Conservation (phyloP, 2,329 filamentous ascomycete species). For the Dothistroma septosporum region DNA sequence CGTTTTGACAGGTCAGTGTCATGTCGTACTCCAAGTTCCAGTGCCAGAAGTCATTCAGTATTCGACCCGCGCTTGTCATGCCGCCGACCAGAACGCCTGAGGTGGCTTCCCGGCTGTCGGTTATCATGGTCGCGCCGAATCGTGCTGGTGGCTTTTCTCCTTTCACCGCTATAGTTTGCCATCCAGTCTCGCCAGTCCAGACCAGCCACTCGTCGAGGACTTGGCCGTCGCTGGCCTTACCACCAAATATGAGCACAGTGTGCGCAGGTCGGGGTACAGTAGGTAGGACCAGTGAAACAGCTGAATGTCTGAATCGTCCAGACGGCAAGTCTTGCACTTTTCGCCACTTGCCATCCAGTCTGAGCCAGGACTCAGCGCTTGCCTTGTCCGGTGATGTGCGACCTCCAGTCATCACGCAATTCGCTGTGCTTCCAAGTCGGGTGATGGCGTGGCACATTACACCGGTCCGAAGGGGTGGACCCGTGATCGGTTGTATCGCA, state of each 20-base stretch:
- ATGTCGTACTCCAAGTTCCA: conserved; percentile 51
- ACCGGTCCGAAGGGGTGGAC: conserved; percentile 33
- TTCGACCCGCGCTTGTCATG: conserved; percentile 59
- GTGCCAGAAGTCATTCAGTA: conserved; percentile 59
- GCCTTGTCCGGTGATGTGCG: conserved; percentile 69
- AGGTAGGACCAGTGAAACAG: conserved; percentile 44
- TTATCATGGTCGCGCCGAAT: conserved; percentile 57
- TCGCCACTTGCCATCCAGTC: conserved; percentile 60
- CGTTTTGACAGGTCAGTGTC: conserved; percentile 37
- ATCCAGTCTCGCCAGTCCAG: conserved; percentile 49
- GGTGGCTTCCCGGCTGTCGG: conserved; percentile 30
- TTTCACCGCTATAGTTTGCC: conserved; percentile 42
- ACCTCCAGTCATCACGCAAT: conserved; percentile 68
- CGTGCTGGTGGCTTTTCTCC: conserved; percentile 45
- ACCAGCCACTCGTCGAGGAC: conserved; percentile 42
- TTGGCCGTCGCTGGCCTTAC: conserved; percentile 42
- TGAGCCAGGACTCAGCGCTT: conserved; percentile 71
- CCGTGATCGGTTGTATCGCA: conserved; percentile 22
- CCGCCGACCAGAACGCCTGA: conserved; percentile 68
- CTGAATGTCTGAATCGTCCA: conserved; percentile 72
- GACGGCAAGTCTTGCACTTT: conserved; percentile 61
- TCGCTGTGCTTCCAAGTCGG: conserved; percentile 51
- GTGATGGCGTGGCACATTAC: conserved; percentile 74
- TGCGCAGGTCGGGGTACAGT: conserved; percentile 30
- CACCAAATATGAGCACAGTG: conserved; percentile 45